These are phyloP conservation scores for Solanum corneliomulleri DNA, from an alignment of 257 asterid genomes.

Conservation along the genomic window DNA sequence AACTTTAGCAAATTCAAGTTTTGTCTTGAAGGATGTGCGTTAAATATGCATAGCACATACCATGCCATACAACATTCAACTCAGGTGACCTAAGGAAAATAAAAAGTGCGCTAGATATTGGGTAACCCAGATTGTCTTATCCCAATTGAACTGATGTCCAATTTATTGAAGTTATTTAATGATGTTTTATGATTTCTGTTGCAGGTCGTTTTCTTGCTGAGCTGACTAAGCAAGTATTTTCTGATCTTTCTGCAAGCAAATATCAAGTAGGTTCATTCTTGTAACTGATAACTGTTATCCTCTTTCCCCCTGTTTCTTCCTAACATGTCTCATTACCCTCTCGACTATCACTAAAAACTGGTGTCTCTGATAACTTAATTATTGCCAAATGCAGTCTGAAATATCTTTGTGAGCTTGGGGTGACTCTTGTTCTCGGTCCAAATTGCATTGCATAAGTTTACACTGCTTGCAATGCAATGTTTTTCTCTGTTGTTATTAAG, in stretches of 20 bases:
- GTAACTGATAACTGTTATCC: not conserved
- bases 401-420: not conserved
- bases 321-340: not conserved
- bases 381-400: not conserved
- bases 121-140: not conserved
- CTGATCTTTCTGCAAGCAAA: conserved; percentile 81
- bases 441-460: not conserved
- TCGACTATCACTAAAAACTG: not conserved
- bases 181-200: conserved; percentile 9
- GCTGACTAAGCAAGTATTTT: conserved; percentile 88
- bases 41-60: not conserved
- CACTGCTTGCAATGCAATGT: not conserved
- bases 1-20: not conserved
- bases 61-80: not conserved
- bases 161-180: not conserved
- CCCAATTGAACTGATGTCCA: not conserved
- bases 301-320: not conserved
- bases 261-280: conserved; percentile 56
- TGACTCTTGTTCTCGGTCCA: not conserved
- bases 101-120: not conserved
- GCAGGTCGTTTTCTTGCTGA: conserved; percentile 96
- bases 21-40: not conserved
- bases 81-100: not conserved
- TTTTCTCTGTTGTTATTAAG: not conserved
- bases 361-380: not conserved